Conservation (phyloP, 306 rosid genomes). For the Vigna trinervia region DNA sequence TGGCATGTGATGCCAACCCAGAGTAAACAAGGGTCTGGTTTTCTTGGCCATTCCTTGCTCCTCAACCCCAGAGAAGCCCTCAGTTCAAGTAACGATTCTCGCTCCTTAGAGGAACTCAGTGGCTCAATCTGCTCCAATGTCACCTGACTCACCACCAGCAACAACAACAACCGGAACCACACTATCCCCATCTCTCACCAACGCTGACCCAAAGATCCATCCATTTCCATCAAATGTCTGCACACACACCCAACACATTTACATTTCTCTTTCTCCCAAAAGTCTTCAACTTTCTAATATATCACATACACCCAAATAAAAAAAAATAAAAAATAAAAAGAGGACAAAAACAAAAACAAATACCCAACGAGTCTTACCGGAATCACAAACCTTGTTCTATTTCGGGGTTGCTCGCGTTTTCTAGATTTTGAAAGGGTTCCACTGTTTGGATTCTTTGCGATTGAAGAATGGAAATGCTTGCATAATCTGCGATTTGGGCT, state of each 20-base stretch:
- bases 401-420: not conserved
- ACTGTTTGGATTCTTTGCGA: too few relatives aligned
- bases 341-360: not conserved
- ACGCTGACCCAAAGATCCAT: slow-evolving; percentile 56
- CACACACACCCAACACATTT: slow-evolving; percentile 49
- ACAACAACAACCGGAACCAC: slow-evolving; percentile 49
- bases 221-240: slow-evolving; percentile 46
- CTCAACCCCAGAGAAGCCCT: slow-evolving; percentile 85
- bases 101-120: slow-evolving; percentile 60
- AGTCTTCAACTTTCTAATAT: slow-evolving; percentile 35
- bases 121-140: slow-evolving; percentile 73
- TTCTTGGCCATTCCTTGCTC: slow-evolving; percentile 85
- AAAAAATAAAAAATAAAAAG: not conserved
- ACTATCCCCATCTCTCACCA: slow-evolving; percentile 52
- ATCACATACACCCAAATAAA: not conserved
- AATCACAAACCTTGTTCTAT: slow-evolving; percentile 27
- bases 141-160: slow-evolving; percentile 55
- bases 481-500: too few relatives aligned
- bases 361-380: slow-evolving; percentile 49
- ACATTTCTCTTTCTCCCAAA: slow-evolving; percentile 22
- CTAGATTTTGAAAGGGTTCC: too few relatives aligned
- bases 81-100: slow-evolving; percentile 69
- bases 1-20: slow-evolving; percentile 77
- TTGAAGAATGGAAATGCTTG: too few relatives aligned
- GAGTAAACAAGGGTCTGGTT: slow-evolving; percentile 72